Base-by-base conservation (phyloP, 108 stramenopile genomes). In the Skeletonema grethae region DNA sequence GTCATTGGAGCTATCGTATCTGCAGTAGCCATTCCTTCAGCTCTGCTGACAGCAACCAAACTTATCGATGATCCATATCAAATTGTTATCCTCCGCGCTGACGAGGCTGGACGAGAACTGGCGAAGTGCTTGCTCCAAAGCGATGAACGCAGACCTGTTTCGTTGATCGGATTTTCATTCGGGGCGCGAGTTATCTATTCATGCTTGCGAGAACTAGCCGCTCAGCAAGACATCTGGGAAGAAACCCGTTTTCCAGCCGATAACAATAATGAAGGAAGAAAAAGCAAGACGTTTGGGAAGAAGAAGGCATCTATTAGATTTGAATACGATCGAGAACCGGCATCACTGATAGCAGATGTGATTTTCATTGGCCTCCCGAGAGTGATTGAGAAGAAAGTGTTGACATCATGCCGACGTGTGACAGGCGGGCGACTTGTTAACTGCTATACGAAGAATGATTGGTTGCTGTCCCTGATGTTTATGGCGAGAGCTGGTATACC, bases 391-490 rank as follows among this genome's bases (percentile, higher is more conserved):
- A 65, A 64, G 56, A 62, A 72, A 35, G 80, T 62, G 25, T 89
- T 92, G 87, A 67, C 72, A 32, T 69, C 75, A 22, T 87, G 79
- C 30, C 80, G 93, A 24, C 57, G 72, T 43, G 86, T 96, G 18
- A 96, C 91, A 8, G 87, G 88, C 28, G 96, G 95, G n/a, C 75
- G 96, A 24, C 56, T 97, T 34, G 69, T 98, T 38, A 97, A 98
- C 80, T 86, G 85, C 58, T 97, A 94, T 73, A 72, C 76, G 28
- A 65, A 66, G 25, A 86, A 82, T 71, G 97, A 98, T 78, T 92
- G 85, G 85, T 65, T 97, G 39, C 45, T 98, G 38, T 75, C 87
- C 6, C 67, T 94, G 28, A 77, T 90, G 85, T 87, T 85, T 67
- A 69, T 77, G 71, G 83, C 73, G 39, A 72, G 80, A 61, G 80